Evolutionary conservation across 2,329 filamentous ascomycete genomes (phyloP).

Genomic region (Grosmannia serpens): DNA sequence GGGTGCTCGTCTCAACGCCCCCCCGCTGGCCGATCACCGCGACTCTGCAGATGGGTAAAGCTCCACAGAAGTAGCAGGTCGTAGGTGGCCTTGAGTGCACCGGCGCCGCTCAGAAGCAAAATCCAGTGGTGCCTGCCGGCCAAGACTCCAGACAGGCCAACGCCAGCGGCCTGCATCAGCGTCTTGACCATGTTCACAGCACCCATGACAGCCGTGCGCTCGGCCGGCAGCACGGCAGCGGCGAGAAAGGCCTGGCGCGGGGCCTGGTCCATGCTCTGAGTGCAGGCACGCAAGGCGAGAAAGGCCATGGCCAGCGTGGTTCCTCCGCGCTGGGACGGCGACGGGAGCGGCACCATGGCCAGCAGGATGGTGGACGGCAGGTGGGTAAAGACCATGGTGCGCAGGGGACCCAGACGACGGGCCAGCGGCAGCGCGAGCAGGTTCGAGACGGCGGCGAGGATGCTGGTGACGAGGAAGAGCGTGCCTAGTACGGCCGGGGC

Average conservation of each 20-base stretch:
- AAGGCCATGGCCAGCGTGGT: slow-evolving; percentile 31
- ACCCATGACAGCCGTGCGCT: slow-evolving; percentile 63
- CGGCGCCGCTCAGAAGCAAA: slow-evolving; percentile 9
- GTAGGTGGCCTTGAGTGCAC: slow-evolving; percentile 12
- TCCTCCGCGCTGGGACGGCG: background rate
- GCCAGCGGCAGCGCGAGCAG: slow-evolving; percentile 42
- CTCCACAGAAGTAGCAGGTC: slow-evolving; percentile 6
- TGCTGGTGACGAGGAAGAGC: slow-evolving; percentile 41
- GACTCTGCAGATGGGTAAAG: background rate
- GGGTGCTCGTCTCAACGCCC: background rate
- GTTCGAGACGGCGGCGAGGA: slow-evolving; percentile 39
- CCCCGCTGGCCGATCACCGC: background rate
- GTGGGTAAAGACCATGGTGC: slow-evolving; percentile 65
- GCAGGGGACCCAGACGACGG: slow-evolving; percentile 12
- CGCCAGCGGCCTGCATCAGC: slow-evolving; percentile 47
- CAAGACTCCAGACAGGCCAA: slow-evolving; percentile 52
- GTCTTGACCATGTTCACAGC: slow-evolving; percentile 61
- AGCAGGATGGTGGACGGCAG: slow-evolving; percentile 57
- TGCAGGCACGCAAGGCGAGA: slow-evolving; percentile 49
- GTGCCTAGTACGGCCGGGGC: slow-evolving; percentile 38
- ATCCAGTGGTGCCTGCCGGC: slow-evolving; percentile 25
- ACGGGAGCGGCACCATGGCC: slow-evolving; percentile 34
- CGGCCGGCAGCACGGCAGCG: slow-evolving; percentile 48
- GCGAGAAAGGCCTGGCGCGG: slow-evolving; percentile 60
- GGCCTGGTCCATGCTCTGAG: slow-evolving; percentile 58